These are phyloP conservation scores for Yamadazyma takamatsuzukensis DNA, from an alignment of 805 yeast genomes.

Conservation along the genomic window DNA sequence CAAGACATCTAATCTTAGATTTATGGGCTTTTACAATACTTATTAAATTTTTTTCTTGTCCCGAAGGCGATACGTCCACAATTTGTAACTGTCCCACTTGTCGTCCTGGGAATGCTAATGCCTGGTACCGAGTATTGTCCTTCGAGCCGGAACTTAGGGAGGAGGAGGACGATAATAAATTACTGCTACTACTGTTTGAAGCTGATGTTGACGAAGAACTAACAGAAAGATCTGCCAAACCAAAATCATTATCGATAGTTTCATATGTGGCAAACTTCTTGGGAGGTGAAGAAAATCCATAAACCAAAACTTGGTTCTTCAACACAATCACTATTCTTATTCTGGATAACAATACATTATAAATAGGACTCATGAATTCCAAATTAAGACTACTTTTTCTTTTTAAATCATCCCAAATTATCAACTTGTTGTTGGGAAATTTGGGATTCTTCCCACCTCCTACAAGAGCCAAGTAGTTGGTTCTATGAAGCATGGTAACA, in stretches of 20 bases:
- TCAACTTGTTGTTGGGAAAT: constrained; percentile 72
- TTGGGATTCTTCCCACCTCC: constrained; percentile 86
- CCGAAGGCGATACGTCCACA: constrained; percentile 66
- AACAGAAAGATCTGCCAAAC: constrained; percentile 56
- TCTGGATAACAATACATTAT: constrained; percentile 71
- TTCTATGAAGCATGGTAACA: constrained; percentile 80
- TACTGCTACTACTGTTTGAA: constrained; percentile 2
- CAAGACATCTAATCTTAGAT: constrained; percentile 57
- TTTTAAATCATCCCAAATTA: constrained; percentile 91
- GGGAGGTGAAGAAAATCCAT: constrained; percentile 81
- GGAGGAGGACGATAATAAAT: constrained; percentile 11
- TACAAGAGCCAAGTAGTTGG: constrained; percentile 84
- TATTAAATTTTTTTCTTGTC: constrained; percentile 59
- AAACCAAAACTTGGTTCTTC: constrained; percentile 63
- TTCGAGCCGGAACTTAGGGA: constrained; percentile 2
- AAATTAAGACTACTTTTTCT: constrained; percentile 66
- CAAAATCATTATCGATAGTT: constrained; percentile 59
- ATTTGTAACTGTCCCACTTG: constrained; percentile 75
- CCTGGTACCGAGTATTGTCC: constrained; percentile 34
- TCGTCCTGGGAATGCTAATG: constrained; percentile 76
- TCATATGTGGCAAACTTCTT: constrained; percentile 59
- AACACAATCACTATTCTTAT: constrained; percentile 72
- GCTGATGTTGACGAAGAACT: constrained; percentile 5
- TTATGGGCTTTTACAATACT: constrained; percentile 78
- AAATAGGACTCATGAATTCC: constrained; percentile 73